Conservation (phyloP, 257 asterid genomes). For the Solanum stenotomum region DNA sequence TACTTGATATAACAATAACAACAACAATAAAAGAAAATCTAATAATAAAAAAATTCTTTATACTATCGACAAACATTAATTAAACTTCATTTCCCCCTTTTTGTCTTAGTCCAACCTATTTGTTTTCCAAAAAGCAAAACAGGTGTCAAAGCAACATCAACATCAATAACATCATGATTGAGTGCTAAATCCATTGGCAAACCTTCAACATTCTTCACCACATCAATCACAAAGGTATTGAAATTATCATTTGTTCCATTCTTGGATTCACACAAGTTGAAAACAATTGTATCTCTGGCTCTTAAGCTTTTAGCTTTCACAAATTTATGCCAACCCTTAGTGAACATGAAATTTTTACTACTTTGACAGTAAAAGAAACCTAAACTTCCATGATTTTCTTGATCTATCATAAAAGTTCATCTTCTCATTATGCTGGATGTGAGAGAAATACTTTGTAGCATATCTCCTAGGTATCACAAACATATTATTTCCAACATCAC, state of each 20-base stretch:
- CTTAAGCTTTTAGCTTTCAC: constrained; percentile 39
- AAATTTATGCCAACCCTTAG: constrained; percentile 69
- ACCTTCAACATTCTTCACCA: no score
- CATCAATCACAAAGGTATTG: no score
- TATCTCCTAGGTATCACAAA: constrained; percentile 53
- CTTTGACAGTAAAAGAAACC: constrained; percentile 70
- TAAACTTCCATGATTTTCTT: constrained; percentile 51
- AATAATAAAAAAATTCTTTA: no score
- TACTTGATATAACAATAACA: no score
- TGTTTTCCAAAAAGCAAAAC: no score
- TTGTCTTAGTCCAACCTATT: no score
- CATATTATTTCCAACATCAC: constrained; percentile 46
- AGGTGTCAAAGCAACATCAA: no score
- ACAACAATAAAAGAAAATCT: no score
- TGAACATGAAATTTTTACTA: constrained; percentile 66
- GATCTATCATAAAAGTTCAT: constrained; percentile 31
- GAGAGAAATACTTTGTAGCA: constrained; percentile 32
- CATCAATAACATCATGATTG: no score
- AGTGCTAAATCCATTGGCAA: no score
- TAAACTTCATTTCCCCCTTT: no score
- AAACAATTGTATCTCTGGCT: constrained; percentile 37
- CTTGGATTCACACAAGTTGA: constrained; percentile 31
- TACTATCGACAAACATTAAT: no score
- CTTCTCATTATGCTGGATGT: constrained; percentile 21
- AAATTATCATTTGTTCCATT: constrained; percentile 7